Conservation (phyloP, 257 asterid species). For the Solanum pinnatisectum region DNA sequence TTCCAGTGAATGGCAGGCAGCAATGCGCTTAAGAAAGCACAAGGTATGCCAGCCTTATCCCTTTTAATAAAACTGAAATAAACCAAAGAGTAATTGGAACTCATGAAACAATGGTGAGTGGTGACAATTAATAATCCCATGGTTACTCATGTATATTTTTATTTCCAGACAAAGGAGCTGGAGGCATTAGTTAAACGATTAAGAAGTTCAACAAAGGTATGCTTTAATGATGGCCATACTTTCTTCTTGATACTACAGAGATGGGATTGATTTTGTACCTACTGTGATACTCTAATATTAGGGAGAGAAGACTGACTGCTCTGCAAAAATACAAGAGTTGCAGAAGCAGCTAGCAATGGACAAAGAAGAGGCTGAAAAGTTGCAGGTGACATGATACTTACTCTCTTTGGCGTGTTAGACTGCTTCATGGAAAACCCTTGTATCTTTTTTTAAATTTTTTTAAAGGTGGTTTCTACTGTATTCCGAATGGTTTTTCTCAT, state of each 20-base stretch:
- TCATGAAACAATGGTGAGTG: constrained; percentile 4
- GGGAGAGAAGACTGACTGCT: constrained; percentile 80
- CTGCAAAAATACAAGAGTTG: constrained; percentile 74
- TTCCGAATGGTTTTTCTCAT: not conserved
- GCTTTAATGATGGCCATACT: constrained; percentile 6
- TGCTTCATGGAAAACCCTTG: not conserved
- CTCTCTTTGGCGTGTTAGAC: constrained; percentile 1
- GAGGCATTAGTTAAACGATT: constrained; percentile 78
- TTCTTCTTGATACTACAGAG: not conserved
- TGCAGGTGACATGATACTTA: constrained; percentile 46
- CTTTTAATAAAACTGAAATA: not conserved
- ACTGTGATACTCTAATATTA: constrained; percentile 10
- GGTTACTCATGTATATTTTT: not conserved
- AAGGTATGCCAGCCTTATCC: constrained; percentile 40
- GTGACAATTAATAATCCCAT: not conserved
- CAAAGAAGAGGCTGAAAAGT: constrained; percentile 74
- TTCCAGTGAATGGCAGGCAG: constrained; percentile 96
- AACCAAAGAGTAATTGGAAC: constrained; percentile 9
- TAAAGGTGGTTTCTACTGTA: not conserved
- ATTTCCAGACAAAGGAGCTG: constrained; percentile 72
- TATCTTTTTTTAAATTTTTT: not conserved
- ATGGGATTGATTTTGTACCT: not conserved
- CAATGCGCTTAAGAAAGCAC: constrained; percentile 69
- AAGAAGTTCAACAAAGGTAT: constrained; percentile 67
- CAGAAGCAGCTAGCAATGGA: constrained; percentile 89